A percentile compares a stretch with the other conserved stretches of the same genome.
phyloP scores from a whole-genome alignment of 176 grass and related monocot genomes.

The Raddia distichophylla region DNA sequence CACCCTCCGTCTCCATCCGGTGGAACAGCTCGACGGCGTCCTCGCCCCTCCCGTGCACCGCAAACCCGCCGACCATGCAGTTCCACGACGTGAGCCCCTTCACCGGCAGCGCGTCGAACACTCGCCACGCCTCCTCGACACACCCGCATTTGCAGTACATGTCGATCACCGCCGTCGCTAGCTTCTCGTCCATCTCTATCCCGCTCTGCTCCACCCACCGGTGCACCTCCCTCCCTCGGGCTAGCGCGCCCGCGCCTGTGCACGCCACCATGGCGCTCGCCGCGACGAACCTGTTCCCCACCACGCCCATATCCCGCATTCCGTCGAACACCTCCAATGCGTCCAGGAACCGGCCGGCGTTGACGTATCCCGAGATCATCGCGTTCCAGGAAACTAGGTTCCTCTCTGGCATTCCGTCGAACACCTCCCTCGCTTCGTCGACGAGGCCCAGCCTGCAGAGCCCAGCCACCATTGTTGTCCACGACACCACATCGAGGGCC shows the following conservation, averaged over 20 bases:
- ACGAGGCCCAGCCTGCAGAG: neutral
- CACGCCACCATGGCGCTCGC: conserved; percentile 68
- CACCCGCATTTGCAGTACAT: conserved; percentile 97
- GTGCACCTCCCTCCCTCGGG: conserved; percentile 68
- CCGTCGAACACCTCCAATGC: conserved; percentile 70
- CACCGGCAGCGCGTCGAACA: conserved; percentile 45
- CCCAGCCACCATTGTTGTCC: neutral
- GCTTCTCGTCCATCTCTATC: conserved; percentile 63
- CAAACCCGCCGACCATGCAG: conserved; percentile 87
- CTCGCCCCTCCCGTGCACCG: conserved; percentile 57
- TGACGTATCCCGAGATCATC: conserved; percentile 80
- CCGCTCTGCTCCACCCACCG: conserved; percentile 47
- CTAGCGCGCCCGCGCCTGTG: conserved; percentile 54
- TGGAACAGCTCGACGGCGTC: conserved; percentile 59
- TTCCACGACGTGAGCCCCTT: conserved; percentile 74
- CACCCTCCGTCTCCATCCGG: conserved; percentile 58
- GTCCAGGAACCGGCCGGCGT: conserved; percentile 52
- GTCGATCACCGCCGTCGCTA: conserved; percentile 67
- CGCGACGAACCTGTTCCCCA: conserved; percentile 61
- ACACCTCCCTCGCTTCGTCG: neutral
- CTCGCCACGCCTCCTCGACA: conserved; percentile 59
- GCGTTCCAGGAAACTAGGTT: conserved; percentile 65
- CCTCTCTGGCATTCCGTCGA: neutral
- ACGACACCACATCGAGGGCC: neutral
- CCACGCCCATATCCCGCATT: conserved; percentile 53